These are phyloP conservation scores for Lavandula angustifolia DNA, from an alignment of 257 asterid species.

Conservation along the genomic window DNA sequence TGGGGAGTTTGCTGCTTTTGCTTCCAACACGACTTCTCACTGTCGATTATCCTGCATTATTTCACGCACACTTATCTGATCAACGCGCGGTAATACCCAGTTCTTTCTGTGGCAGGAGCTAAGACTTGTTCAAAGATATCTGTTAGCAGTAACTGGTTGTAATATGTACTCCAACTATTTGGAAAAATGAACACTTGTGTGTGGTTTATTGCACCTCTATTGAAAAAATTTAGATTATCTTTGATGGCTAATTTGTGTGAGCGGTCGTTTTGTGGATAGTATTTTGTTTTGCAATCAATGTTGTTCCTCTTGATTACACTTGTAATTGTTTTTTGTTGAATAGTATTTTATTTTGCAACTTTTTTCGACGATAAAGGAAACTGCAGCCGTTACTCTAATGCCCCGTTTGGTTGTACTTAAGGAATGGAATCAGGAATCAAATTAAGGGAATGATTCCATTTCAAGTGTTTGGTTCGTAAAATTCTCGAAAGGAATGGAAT, in stretches of 20 bases:
- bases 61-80: too few relatives aligned
- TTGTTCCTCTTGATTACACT: not conserved
- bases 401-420: too few relatives aligned
- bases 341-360: too few relatives aligned
- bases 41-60: not conserved
- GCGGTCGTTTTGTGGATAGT: not conserved
- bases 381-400: too few relatives aligned
- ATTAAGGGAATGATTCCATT: too few relatives aligned
- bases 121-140: constrained; percentile 17
- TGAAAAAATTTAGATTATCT: not conserved
- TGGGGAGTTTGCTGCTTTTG: not conserved
- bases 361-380: too few relatives aligned
- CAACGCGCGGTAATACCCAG: not conserved
- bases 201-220: not conserved
- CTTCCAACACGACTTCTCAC: not conserved
- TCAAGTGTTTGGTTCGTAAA: too few relatives aligned
- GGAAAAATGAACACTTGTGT: constrained; percentile 15
- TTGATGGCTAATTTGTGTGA: constrained; percentile 9
- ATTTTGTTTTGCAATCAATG: not conserved
- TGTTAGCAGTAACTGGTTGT: constrained; percentile 3
- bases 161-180: constrained; percentile 7
- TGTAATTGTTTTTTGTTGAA: not conserved
- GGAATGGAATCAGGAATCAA: too few relatives aligned
- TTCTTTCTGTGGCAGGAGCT: constrained; percentile 21
- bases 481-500: too few relatives aligned